These are phyloP conservation scores for Lactarius psammicola DNA, from an alignment of 768 basidiomycete species.

Conservation along the genomic window DNA sequence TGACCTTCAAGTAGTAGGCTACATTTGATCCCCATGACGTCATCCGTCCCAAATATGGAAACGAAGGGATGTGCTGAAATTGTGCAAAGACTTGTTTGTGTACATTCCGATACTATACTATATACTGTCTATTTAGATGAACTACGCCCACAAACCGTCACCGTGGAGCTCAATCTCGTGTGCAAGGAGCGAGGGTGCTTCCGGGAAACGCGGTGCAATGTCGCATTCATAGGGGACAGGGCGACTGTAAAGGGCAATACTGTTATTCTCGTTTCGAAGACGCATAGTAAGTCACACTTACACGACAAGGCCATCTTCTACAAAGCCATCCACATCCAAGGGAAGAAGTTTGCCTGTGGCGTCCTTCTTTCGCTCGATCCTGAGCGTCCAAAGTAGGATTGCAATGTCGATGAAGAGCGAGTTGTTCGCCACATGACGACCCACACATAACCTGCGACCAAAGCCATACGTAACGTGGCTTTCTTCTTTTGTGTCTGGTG, in stretches of 20 bases:
- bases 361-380: constrained; percentile 23
- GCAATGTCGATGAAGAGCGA: constrained; percentile 28
- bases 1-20: background rate
- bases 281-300: constrained; percentile 7
- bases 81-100: too few species aligned
- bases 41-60: background rate
- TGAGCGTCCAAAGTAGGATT: constrained; percentile 21
- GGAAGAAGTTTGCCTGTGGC: constrained; percentile 13
- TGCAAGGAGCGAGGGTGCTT: constrained; percentile 11
- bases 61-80: background rate
- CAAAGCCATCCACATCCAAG: constrained; percentile 26
- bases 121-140: too few species aligned
- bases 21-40: background rate
- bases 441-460: constrained; percentile 27
- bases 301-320: constrained; percentile 29
- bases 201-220: constrained; percentile 24
- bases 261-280: background rate
- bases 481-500: constrained; percentile 29
- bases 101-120: too few species aligned
- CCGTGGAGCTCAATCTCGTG: constrained; percentile 21
- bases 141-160: background rate
- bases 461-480: constrained; percentile 26
- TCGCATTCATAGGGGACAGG: constrained; percentile 25
- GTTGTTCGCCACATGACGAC: constrained; percentile 27
- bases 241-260: constrained; percentile 8